Evolutionary conservation across 1,284 basidiomycete species (phyloP), one percentile per base, ranked within the genome.

Genomic region (Coniferiporia sulphurascens): DNA sequence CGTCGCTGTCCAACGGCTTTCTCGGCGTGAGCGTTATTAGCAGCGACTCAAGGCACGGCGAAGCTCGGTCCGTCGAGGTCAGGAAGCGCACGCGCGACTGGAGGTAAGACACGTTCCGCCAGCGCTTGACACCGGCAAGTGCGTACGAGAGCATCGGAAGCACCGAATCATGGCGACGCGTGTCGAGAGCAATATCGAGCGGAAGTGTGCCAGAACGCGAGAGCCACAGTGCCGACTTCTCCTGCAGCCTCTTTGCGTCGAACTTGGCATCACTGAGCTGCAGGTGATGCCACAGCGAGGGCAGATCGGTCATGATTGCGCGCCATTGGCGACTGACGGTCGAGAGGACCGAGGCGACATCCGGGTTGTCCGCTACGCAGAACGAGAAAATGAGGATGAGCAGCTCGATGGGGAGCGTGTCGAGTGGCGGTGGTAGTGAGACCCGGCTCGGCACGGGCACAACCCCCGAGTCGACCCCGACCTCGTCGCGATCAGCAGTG

Each of bases 81-180:
- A 59, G 49, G 34, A 65, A 48, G 3, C 53, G 53, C 53, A 64
- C 58, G 45, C 71, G 70, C 19, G 71, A 7, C 64, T 71, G 63
- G 82, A 81, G 13, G 22, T 53, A 61, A 12, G 60, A 54, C 15
- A 61, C 38, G 1, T 74, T 72, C 46, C 77, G 73, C 83, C 86
- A 85, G 45, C 85, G 78, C 58, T 73, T 67, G 44, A 87, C 66
- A 36, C 76, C 71, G 10, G 77, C 73, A 1, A 89, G 70, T 45
- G 87, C 73, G 8, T 83, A 84, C 0, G 84, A 84, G 34, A 89
- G 72, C 61, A 89, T 74, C 9, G 85, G 78, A 3, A 89, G 74
- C 41, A 88, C 73, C 58, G 72, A 73, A 63, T 86, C 80, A 19
- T 75, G 68, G 57, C 80, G 74, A 13, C 71, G 59, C n/a, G 83